Conservation (phyloP, 768 basidiomycete genomes). For the Leccinum subtestaceum region DNA sequence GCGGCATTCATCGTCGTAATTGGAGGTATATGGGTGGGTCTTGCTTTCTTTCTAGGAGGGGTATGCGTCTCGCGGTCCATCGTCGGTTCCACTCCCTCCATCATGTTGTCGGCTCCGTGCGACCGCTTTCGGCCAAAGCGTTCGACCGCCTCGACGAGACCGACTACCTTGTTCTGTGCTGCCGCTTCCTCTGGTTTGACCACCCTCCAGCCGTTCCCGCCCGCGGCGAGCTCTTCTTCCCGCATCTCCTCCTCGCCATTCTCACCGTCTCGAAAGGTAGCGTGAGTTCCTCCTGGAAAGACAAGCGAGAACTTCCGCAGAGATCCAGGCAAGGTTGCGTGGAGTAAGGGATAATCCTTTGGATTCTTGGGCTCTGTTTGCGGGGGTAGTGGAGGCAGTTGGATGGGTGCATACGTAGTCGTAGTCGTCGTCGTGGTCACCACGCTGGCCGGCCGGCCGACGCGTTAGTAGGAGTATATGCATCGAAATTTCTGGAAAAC, state of each 20-base stretch:
- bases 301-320: slow-evolving; percentile 73
- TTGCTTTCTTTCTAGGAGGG: slow-evolving; percentile 74
- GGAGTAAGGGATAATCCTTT: slow-evolving; percentile 75
- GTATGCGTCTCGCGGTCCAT: slow-evolving; percentile 43
- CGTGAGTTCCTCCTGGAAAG: slow-evolving; percentile 78
- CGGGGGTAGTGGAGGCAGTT: slow-evolving; percentile 68
- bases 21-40: slow-evolving; percentile 55
- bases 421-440: slow-evolving; percentile 92
- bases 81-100: slow-evolving; percentile 73
- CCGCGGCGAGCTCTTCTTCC: slow-evolving; percentile 64
- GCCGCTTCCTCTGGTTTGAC: slow-evolving; percentile 59
- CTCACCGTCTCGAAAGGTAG: slow-evolving; percentile 74
- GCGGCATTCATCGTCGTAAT: slow-evolving; percentile 68
- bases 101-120: slow-evolving; percentile 52
- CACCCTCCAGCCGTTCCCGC: slow-evolving; percentile 75
- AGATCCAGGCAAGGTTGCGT: slow-evolving; percentile 70
- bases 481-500: slow-evolving; percentile 25
- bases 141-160: slow-evolving; percentile 77
- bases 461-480: slow-evolving; percentile 20
- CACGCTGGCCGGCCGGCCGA: slow-evolving; percentile 48
- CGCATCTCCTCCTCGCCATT: slow-evolving; percentile 63
- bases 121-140: slow-evolving; percentile 68
- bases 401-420: slow-evolving; percentile 87
- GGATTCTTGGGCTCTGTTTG: slow-evolving; percentile 72
- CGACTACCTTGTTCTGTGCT: slow-evolving; percentile 52